A percentile compares a stretch with the other conserved stretches of the same genome.
phyloP scores from a whole-genome alignment of 2,329 filamentous ascomycete genomes.

The Epichloe hybrida region DNA sequence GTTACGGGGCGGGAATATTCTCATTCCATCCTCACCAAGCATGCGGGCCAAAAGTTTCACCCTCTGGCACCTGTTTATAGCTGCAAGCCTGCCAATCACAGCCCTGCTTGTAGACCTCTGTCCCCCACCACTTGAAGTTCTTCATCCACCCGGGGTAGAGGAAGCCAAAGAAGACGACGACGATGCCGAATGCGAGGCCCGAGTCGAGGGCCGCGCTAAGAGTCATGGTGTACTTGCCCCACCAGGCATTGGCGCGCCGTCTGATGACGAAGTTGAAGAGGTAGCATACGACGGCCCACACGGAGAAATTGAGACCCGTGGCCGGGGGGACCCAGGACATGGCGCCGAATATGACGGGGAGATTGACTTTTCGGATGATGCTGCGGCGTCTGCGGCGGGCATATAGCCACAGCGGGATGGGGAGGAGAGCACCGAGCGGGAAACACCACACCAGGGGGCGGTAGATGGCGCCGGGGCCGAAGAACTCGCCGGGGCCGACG shows the following conservation, averaged over 20 bases:
- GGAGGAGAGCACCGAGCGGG: constrained; percentile 59
- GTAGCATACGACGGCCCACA: constrained; percentile 77
- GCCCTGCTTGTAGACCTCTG: constrained; percentile 69
- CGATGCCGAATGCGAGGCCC: constrained; percentile 67
- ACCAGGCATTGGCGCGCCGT: constrained; percentile 59
- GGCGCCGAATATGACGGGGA: constrained; percentile 72
- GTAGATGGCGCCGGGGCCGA: constrained; percentile 63
- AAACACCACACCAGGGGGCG: constrained; percentile 71
- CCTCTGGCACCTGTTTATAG: constrained; percentile 49
- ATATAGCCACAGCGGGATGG: constrained; percentile 62
- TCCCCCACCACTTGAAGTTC: constrained; percentile 76
- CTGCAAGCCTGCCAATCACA: constrained; percentile 77
- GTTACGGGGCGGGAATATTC: too few relatives aligned
- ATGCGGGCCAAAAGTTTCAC: constrained; percentile 52
- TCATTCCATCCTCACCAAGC: constrained; percentile 30
- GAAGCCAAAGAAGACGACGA: constrained; percentile 75
- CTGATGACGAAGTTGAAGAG: constrained; percentile 69
- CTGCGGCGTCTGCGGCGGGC: constrained; percentile 44
- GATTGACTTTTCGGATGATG: constrained; percentile 62
- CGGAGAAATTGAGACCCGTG: constrained; percentile 74
- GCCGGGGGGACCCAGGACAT: constrained; percentile 80
- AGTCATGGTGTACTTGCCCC: constrained; percentile 87
- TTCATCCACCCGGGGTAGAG: constrained; percentile 67
- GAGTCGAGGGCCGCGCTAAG: constrained; percentile 72
- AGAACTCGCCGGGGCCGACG: constrained; percentile 71